Evolutionary conservation across 768 basidiomycete species (phyloP).

Genomic region (Goffeauzyma gilvescens): DNA sequence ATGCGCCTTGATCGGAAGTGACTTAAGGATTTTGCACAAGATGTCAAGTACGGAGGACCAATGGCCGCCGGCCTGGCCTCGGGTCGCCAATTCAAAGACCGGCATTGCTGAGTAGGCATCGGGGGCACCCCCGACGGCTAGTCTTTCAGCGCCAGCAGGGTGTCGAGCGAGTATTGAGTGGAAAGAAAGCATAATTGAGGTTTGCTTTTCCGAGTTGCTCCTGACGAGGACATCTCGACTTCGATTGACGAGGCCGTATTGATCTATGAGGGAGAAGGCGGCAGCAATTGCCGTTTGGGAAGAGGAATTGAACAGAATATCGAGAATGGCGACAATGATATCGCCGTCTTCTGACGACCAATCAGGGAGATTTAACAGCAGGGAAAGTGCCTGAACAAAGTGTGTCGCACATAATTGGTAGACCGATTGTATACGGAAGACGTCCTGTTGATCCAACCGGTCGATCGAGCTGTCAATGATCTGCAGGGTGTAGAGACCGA

Average conservation of each 20-base stretch:
- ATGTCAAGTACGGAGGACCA: too few species aligned
- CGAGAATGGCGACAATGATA: conserved; percentile 2
- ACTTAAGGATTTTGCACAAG: too few species aligned
- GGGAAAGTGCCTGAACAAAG: conserved; percentile 2
- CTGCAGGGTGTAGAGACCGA: neutral
- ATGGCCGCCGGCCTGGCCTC: too few species aligned
- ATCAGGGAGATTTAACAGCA: conserved; percentile 1
- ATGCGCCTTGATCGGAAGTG: too few species aligned
- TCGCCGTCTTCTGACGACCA: conserved; percentile 1
- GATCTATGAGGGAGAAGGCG: conserved; percentile 1
- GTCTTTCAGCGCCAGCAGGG: neutral
- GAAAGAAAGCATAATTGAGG: neutral
- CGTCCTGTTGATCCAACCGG: too few species aligned
- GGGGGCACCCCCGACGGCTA: neutral
- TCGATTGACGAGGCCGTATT: conserved; percentile 3
- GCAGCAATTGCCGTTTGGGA: too few species aligned
- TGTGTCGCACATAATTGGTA: neutral
- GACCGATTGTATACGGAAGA: conserved; percentile 2
- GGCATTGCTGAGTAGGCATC: neutral
- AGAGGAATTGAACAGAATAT: conserved; percentile 1
- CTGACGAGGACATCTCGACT: conserved; percentile 2
- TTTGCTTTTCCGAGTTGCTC: neutral
- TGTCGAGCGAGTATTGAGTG: neutral
- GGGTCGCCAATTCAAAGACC: too few species aligned
- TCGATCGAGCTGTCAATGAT: conserved; percentile 5